These are phyloP conservation scores for Nymphaea thermarum DNA, from an alignment of 164 flowering plant species.

Conservation along the genomic window DNA sequence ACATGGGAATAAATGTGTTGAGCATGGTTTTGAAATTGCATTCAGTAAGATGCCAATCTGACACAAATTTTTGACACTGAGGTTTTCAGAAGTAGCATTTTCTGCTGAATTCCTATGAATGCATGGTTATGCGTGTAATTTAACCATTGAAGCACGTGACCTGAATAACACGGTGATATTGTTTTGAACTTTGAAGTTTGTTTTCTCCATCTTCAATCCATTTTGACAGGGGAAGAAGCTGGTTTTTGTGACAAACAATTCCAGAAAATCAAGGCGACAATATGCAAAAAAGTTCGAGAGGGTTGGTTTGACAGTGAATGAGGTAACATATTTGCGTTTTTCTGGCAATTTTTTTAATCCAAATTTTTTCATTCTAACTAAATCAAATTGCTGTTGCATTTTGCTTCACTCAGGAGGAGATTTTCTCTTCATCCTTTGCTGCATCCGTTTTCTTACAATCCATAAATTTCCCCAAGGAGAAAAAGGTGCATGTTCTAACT, in stretches of 20 bases:
- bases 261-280: slow-evolving; percentile 66
- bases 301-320: slow-evolving; percentile 58
- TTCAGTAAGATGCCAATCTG: too few relatives aligned
- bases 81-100: too few relatives aligned
- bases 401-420: slow-evolving; percentile 59
- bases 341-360: too few relatives aligned
- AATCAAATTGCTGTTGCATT: not conserved
- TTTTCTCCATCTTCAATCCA: not conserved
- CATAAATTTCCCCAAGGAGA: slow-evolving; percentile 56
- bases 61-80: too few relatives aligned
- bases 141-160: too few relatives aligned
- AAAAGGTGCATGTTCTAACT: slow-evolving; percentile 40
- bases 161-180: too few relatives aligned
- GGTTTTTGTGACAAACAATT: slow-evolving; percentile 85
- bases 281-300: slow-evolving; percentile 62
- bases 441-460: slow-evolving; percentile 93
- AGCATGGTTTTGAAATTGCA: too few relatives aligned
- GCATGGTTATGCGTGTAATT: too few relatives aligned
- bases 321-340: slow-evolving; percentile 21
- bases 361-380: too few relatives aligned
- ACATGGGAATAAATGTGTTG: too few relatives aligned
- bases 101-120: too few relatives aligned
- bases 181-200: too few relatives aligned
- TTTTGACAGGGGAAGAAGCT: slow-evolving; percentile 67
- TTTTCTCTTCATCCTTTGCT: slow-evolving; percentile 87